Evolutionary conservation across 768 basidiomycete genomes (phyloP), one percentile per base, ranked within the genome.

Genomic region (Podaxis mareebaensis): DNA sequence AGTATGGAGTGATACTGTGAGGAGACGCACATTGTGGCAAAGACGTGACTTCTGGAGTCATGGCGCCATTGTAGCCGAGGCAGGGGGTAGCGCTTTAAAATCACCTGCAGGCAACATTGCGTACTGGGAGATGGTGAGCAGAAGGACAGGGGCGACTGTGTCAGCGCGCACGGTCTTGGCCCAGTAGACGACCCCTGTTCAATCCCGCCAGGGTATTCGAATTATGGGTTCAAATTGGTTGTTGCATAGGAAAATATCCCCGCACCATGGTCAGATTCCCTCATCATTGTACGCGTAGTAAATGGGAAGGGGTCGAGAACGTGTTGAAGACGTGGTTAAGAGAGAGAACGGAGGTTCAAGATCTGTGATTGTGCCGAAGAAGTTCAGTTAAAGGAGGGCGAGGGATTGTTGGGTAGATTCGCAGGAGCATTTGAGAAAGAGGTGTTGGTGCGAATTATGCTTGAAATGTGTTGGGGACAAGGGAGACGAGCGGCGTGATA

Each of bases 251-350:
- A 93, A 93, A 70, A 83, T 83, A 0, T 85, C 85, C 1, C 79
- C 88, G 2, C 95, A 96, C 67, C 83, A 82, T 0, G 97, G 97
- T 53, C 91, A 90, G 67, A 81, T 97, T 95, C 77, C 98, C 95
- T 78, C 92, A 91, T 71, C 96, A 98, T 71, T 98, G 96, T 73
- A 90, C 93, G 17, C 83, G 96, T 46, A 99, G 98, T 76, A 89
- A 93, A 68, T 84, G 96, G 44, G 94, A 96, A 69, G 92, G 95
- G 72, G 96, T 93, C 28, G 94, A 95, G 70, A 85, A 80, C 46
- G 83, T 91, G 3, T 77, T 96, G 53, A 82, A 85, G 64, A 83
- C 80, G 52, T 81, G 92, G 49, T 68, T 88, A 57, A 88, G 84
- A 79, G 90, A 88, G 79, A 81, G 28, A 80, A 67, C 83, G 0